Percentiles rank a stretch among this genome's conserved stretches.
phyloP scores from a whole-genome alignment of 2,329 filamentous ascomycete genomes.

The Pseudocercospora crystallina region DNA sequence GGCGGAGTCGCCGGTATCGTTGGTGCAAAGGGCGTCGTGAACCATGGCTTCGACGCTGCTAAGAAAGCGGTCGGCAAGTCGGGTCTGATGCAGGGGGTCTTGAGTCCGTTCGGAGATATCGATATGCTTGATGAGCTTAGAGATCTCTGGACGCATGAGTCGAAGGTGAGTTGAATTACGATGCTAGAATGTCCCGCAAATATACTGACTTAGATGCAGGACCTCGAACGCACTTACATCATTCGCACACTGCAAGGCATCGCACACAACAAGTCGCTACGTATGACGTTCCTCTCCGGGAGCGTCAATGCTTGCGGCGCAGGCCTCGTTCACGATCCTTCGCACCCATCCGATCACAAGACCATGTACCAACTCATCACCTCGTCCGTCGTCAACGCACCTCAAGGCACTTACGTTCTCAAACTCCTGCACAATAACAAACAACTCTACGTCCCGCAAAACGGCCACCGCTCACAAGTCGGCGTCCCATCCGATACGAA shows the following conservation, averaged over 20 bases:
- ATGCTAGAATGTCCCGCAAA: constrained; percentile 5
- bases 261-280: constrained; percentile 87
- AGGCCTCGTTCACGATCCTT: constrained; percentile 89
- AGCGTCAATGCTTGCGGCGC: constrained; percentile 89
- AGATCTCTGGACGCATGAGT: constrained; percentile 98
- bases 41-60: constrained; percentile 87
- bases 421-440: constrained; percentile 96
- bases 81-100: constrained; percentile 90
- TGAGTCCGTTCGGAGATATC: constrained; percentile 95
- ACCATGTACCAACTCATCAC: constrained; percentile 99
- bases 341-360: constrained; percentile 90
- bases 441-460: constrained; percentile 83
- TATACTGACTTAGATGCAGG: constrained; percentile 46
- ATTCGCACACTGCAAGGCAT: constrained; percentile 96
- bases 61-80: constrained; percentile 96
- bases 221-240: constrained; percentile 92
- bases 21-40: constrained; percentile 88
- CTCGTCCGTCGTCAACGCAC: constrained; percentile 86
- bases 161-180: constrained; percentile 59
- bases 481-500: constrained; percentile 80
- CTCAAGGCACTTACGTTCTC: constrained; percentile 79
- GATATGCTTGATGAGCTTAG: constrained; percentile 91
- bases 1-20: constrained; percentile 94
- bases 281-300: constrained; percentile 96
- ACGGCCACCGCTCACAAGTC: constrained; percentile 67